Base-by-base conservation (phyloP, 768 basidiomycete species). In the Amanita polypyramis region DNA sequence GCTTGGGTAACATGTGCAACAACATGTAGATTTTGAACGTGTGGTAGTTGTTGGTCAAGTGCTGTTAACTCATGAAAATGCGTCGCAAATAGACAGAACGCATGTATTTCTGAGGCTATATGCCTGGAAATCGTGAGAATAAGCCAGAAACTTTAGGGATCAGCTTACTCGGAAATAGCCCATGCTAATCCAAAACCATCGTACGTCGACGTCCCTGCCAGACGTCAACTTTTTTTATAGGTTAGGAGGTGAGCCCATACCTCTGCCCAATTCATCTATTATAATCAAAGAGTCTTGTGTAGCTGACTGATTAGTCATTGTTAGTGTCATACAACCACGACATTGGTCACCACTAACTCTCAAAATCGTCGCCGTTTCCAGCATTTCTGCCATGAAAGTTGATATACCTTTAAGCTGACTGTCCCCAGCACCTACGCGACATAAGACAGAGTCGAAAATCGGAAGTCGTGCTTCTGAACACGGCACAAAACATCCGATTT, bases 301-400 rank as follows among this genome's bases (percentile, higher is more conserved):
- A 0, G 96, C 93, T 23, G 89, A 85, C 92, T 96, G 39, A 32
- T 10, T 3, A 14, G 8, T 38, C 8, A 0, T 33, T 15, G 15
- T 44, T n/a, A 44, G 43, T 33, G 15, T 25, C 19, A 23, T 42
- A 11, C 3, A 36, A 2, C 8, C 2, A 17, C 5, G 12, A 42
- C n/a, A 27, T 39, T 33, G 15, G 23, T 33, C 46, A n/a, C 35
- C 27, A 57, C 79, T 23, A 32, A 90, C 91, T 57, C 85, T 76
- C 36, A 99, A 74, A 57, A 98, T 98, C 0, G 88, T 90, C 0
- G 96, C 94, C 0, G 94, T 98, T 64, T 99, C 96, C 23, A 99
- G 74, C 96, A 98, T 98, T 65, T 99, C 96, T 1, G 93, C 94
- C 95, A 98, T 98, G 63, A 99, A 99, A 0, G 95, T 99, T 20